Base-by-base conservation (phyloP, 2,329 filamentous ascomycete genomes). In the Aspergillus caelatus region DNA sequence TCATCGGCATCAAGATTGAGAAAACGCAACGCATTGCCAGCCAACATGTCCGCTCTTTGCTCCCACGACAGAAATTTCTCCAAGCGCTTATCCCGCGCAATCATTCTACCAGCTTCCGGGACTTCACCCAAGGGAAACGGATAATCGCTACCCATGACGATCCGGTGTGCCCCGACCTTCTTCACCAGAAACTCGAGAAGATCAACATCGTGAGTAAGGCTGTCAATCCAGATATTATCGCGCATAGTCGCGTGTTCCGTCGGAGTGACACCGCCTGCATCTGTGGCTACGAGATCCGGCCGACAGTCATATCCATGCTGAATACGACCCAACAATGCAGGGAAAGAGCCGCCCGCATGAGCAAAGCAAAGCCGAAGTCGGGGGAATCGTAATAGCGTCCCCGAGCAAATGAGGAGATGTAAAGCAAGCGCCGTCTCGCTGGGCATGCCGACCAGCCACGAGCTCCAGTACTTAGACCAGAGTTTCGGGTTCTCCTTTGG, bases 61-160 rank as follows among this genome's bases (percentile, higher is more conserved):
- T 59, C 63, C 39, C 55, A 58, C 4, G 66, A 62, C 7, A 70
- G 57, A 16, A 68, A 62, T 16, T 45, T 52, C 8, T 59, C 57
- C n/a, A 70, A 34, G 19, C 46, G 34, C 21, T 53, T 23, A 56
- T 70, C 68, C 28, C 62, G 56, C 12, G 58, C 63, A 53, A 70
- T 57, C 66, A 68, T 68, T 48, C 61, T 61, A 1, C 68, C 68
- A 11, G 68, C 65, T 23, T 66, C 60, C 2, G 68, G 68, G 59
- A 68, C 65, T 48, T 70, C 68, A 1, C 68, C 68, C 30, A 70
- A 58, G 7, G 68, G 68, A 34, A 70, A 70, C 9, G 68, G 68
- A 61, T 70, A 70, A 45, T 70, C 68, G 43, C 68, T 70, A 1
- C 68, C 68, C 68, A 70, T 68, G 12, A 70, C 62, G 14, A 70